Evolutionary conservation across 1,284 basidiomycete genomes (phyloP).

Genomic region (Pascua sp.): DNA sequence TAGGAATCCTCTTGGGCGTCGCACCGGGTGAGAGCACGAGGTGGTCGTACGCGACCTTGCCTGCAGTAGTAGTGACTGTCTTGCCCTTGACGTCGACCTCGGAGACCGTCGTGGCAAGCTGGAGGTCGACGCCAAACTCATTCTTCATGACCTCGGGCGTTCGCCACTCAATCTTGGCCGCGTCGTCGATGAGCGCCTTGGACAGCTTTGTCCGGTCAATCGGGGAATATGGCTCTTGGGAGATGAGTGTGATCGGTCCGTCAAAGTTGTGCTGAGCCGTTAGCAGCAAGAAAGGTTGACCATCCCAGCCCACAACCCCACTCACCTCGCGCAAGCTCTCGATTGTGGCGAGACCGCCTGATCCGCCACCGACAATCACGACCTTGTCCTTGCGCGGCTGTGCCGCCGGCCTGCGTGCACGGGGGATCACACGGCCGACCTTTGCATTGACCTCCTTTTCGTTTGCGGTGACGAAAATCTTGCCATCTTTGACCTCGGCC

Average conservation of each 20-base stretch:
- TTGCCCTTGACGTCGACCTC: constrained; percentile 63
- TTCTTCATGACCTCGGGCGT: constrained; percentile 70
- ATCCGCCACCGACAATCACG: constrained; percentile 77
- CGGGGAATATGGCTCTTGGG: constrained; percentile 74
- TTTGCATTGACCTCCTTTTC: constrained; percentile 67
- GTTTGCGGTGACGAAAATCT: constrained; percentile 76
- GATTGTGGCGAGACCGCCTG: constrained; percentile 72
- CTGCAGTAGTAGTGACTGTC: constrained; percentile 61
- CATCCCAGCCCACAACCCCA: neutral
- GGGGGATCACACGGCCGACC: constrained; percentile 55
- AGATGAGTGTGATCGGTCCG: constrained; percentile 72
- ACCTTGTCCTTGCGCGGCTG: constrained; percentile 56
- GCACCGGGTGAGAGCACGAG: constrained; percentile 71
- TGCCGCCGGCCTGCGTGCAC: constrained; percentile 41
- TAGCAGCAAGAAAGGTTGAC: neutral
- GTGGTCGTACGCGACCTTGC: constrained; percentile 64
- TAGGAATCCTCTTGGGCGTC: constrained; percentile 61
- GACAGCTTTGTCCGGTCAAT: constrained; percentile 85
- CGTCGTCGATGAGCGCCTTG: constrained; percentile 76
- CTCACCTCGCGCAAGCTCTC: constrained; percentile 77
- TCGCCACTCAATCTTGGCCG: constrained; percentile 71
- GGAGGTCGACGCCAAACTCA: constrained; percentile 73
- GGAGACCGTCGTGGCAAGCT: constrained; percentile 61
- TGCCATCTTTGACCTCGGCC: constrained; percentile 59
- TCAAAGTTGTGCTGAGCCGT: constrained; percentile 65